These are phyloP conservation scores for Dipsacomyces acuminosporus DNA, from an alignment of 371 early-diverging fungal species.

Conservation along the genomic window DNA sequence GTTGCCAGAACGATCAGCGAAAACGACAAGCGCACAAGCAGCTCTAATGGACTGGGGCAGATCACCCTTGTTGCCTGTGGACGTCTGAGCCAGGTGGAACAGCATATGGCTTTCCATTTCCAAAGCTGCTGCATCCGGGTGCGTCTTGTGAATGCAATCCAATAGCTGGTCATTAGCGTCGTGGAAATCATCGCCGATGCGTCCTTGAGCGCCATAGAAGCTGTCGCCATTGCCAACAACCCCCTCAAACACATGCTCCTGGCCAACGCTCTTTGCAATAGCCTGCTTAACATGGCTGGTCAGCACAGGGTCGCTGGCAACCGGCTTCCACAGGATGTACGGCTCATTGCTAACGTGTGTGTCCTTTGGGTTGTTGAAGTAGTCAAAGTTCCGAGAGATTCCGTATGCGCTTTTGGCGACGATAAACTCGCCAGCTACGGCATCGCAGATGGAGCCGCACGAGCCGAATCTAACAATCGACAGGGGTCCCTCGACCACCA, in stretches of 20 bases:
- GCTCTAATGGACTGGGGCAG: conserved; percentile 56
- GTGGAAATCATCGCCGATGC: conserved; percentile 67
- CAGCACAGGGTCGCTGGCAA: conserved; percentile 59
- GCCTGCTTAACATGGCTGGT: conserved; percentile 48
- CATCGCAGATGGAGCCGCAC: conserved; percentile 74
- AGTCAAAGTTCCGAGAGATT: conserved; percentile 73
- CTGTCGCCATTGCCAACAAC: conserved; percentile 82
- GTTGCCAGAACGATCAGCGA: conserved; percentile 72
- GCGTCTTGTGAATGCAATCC: conserved; percentile 42
- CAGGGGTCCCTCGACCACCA: conserved; percentile 78
- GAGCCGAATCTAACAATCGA: conserved; percentile 84
- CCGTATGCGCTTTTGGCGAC: conserved; percentile 70
- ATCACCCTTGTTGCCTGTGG: conserved; percentile 11
- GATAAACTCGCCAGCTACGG: conserved; percentile 66
- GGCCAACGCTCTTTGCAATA: conserved; percentile 41
- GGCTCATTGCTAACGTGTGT: conserved; percentile 48
- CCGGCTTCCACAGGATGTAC: conserved; percentile 62
- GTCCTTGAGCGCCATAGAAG: conserved; percentile 89
- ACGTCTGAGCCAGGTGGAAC: conserved; percentile 67
- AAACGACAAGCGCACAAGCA: conserved; percentile 81
- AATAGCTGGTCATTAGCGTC: conserved; percentile 74
- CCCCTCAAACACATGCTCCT: conserved; percentile 63
- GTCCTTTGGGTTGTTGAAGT: conserved; percentile 53
- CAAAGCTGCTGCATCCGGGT: conserved; percentile 63
- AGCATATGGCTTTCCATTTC: conserved; percentile 93